Evolutionary conservation across 2,329 filamentous ascomycete genomes (phyloP).

Genomic region (Didymella segeticola): DNA sequence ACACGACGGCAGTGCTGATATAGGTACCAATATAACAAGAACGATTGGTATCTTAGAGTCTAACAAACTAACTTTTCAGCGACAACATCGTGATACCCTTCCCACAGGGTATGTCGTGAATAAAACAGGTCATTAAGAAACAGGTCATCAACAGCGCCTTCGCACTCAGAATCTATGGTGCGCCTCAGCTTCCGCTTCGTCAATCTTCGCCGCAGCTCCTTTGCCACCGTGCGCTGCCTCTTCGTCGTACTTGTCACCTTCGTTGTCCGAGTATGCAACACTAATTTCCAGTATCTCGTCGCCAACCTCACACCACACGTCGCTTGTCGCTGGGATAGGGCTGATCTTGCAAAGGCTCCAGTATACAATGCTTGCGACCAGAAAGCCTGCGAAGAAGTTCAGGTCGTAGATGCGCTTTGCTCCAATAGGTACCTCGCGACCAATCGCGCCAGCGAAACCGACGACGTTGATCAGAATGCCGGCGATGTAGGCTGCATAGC

Average conservation of each 20-base stretch:
- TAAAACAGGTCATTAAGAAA: background rate
- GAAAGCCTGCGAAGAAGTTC: slow-evolving; percentile 88
- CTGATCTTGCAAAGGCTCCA: slow-evolving; percentile 71
- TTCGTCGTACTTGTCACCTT: slow-evolving; percentile 36
- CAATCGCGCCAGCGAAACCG: slow-evolving; percentile 85
- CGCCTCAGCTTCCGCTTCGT: slow-evolving; percentile 14
- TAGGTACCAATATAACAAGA: background rate
- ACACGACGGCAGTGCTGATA: background rate
- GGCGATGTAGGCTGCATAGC: slow-evolving; percentile 79
- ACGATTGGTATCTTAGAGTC: slow-evolving; percentile 11
- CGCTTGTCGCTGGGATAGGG: slow-evolving; percentile 76
- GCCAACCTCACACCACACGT: slow-evolving; percentile 80
- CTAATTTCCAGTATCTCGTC: slow-evolving; percentile 38
- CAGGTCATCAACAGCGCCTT: background rate
- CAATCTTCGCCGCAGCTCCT: slow-evolving; percentile 4
- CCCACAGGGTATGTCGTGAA: slow-evolving; percentile 9
- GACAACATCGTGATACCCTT: slow-evolving; percentile 12
- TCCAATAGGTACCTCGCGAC: slow-evolving; percentile 72
- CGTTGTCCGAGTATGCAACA: slow-evolving; percentile 35
- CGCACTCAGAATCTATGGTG: background rate
- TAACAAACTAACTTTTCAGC: background rate
- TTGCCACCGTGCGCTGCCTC: slow-evolving; percentile 35
- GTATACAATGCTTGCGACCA: slow-evolving; percentile 72
- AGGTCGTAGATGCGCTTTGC: slow-evolving; percentile 88
- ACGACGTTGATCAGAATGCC: slow-evolving; percentile 92